Evolutionary conservation across 495 filamentous ascomycete genomes (phyloP).

Genomic region (Friedmanniomyces endolithicus): DNA sequence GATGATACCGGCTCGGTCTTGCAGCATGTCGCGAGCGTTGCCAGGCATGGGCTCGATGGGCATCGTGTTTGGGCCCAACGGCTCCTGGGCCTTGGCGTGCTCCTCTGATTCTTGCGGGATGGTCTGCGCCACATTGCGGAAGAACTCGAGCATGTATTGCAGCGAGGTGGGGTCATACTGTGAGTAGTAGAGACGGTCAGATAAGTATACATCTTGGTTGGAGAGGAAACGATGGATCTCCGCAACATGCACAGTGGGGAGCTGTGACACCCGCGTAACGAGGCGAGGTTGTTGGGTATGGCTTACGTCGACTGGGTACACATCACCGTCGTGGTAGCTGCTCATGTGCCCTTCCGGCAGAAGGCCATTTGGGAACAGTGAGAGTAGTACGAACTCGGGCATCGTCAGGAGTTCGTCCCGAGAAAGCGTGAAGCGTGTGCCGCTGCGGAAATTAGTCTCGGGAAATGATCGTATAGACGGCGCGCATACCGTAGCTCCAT

Average conservation of each 20-base stretch:
- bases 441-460: conserved; percentile 39
- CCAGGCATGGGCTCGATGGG: conserved; percentile 56
- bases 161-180: conserved; percentile 94
- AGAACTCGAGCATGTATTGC: conserved; percentile 99
- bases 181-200: conserved; percentile 41
- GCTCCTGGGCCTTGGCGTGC: conserved; percentile 26
- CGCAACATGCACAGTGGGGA: conserved; percentile 26
- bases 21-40: conserved; percentile 63
- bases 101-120: conserved; percentile 61
- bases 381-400: conserved; percentile 95
- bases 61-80: conserved; percentile 36
- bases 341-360: conserved; percentile 96
- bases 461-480: not conserved
- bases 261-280: conserved; percentile 15
- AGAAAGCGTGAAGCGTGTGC: conserved; percentile 83
- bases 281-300: conserved; percentile 16
- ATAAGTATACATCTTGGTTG: conserved; percentile 41
- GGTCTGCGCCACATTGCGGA: conserved; percentile 85
- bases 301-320: conserved; percentile 94
- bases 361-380: conserved; percentile 94
- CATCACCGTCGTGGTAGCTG: conserved; percentile 80
- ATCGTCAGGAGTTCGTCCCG: conserved; percentile 89
- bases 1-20: conserved; percentile 91
- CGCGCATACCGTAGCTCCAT: conserved; percentile 13
- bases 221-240: conserved; percentile 23